These are phyloP conservation scores for Aureobasidium melanogenum DNA, from an alignment of 2,329 filamentous ascomycete genomes.

Conservation along the genomic window DNA sequence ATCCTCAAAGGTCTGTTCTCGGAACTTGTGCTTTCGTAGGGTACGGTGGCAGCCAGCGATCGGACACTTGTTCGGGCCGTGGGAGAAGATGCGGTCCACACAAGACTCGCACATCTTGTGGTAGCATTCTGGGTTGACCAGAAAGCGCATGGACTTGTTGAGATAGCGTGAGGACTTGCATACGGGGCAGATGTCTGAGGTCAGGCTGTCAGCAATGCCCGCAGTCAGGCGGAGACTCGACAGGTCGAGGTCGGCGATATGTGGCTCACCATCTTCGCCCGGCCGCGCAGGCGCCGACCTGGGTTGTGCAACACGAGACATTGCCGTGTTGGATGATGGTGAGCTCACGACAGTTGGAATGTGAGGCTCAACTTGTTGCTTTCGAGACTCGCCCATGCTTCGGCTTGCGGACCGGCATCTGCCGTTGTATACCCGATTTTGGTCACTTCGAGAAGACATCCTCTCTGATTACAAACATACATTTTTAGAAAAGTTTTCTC, in stretches of 20 bases:
- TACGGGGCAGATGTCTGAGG: constrained; percentile 75
- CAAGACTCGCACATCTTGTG: constrained; percentile 98
- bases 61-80: constrained; percentile 85
- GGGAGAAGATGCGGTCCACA: constrained; percentile 86
- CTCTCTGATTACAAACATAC: constrained; percentile 4
- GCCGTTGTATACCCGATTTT: neutral
- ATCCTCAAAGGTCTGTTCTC: constrained; percentile 81
- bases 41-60: constrained; percentile 83
- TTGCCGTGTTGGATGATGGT: constrained; percentile 18
- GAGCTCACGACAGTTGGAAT: constrained; percentile 12
- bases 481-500: neutral
- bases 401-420: neutral
- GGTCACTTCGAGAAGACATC: neutral
- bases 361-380: neutral
- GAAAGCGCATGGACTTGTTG: constrained; percentile 86
- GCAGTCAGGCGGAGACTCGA: constrained; percentile 6
- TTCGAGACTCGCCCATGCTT: neutral
- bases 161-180: constrained; percentile 97
- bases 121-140: constrained; percentile 97
- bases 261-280: constrained; percentile 25
- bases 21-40: constrained; percentile 74
- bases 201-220: constrained; percentile 14
- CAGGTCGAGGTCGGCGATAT: constrained; percentile 12
- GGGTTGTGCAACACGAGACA: constrained; percentile 26
- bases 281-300: constrained; percentile 18